Base-by-base conservation (phyloP, 2,329 filamentous ascomycete genomes). In the Hypoxylon sp. region DNA sequence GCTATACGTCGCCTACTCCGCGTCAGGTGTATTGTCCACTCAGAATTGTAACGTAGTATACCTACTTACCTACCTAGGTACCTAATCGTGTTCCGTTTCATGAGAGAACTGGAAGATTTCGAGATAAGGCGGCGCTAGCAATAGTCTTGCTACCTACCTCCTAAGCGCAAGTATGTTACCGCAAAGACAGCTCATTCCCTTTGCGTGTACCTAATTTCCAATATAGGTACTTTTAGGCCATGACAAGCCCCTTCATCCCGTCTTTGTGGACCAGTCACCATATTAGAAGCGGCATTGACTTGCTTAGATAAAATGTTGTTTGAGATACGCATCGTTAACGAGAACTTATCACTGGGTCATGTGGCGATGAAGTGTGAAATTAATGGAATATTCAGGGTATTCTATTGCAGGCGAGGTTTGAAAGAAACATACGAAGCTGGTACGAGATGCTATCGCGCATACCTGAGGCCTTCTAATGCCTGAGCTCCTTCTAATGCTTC, bases 401-500 rank as follows among this genome's bases (percentile, higher is more conserved):
- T 54, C 43, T 54, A 51, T 32, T 37, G 15, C 4, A 44, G n/a
- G 32, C 56, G 32, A 48, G 46, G 15, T 15, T 20, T 6, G 46
- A 13, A 37, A 24, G 26, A 44, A 13, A 57, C 15, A 51, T 2
- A 6, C 15, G 19, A 22, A 7, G 47, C 28, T 20, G 26, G 20
- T 1, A 15, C 13, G 26, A 34, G 17, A 39, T 22, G 8, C 61
- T 20, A 69, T 60, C 41, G 48, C 20, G 63, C 58, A 47, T 22
- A 55, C 24, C 49, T 64, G 2, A 66, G 28, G 24, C 59, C 65
- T 26, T 59, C 59, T 6, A 62, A 59, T 15, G 41, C 59, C 20
- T 62, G 47, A 22, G 65, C 63, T 11, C 63, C 65, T 20, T 66
- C 65, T n/a, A 68, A 24, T 11, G 62, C 65, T 53, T 68, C 63